phyloP scores from a whole-genome alignment of 2,329 filamentous ascomycete genomes.

The Aspergillus tamarii region DNA sequence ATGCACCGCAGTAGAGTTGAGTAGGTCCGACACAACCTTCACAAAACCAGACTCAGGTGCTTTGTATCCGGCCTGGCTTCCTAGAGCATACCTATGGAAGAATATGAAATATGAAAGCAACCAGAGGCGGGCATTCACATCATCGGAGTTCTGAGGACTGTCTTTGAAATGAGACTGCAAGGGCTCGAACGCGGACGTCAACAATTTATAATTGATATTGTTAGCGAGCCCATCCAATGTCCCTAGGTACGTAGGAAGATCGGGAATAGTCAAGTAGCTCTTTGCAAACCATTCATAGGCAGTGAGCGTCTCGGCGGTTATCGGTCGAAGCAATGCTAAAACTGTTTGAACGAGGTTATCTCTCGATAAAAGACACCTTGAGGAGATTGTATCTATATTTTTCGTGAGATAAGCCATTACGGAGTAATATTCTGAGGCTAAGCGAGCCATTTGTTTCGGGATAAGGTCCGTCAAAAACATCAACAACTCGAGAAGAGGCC shows the following conservation, averaged over 20 bases:
- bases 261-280: conserved; percentile 51
- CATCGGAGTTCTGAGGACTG: conserved; percentile 34
- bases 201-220: conserved; percentile 55
- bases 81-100: conserved; percentile 55
- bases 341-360: conserved; percentile 37
- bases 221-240: conserved; percentile 48
- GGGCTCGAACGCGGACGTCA: conserved; percentile 43
- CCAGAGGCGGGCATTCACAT: conserved; percentile 54
- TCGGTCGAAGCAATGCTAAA: conserved; percentile 47
- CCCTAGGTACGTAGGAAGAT: conserved; percentile 42
- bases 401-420: conserved; percentile 42
- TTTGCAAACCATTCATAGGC: conserved; percentile 51
- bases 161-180: conserved; percentile 30
- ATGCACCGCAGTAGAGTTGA: conserved; percentile 59
- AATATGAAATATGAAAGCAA: conserved; percentile 64
- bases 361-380: conserved; percentile 26
- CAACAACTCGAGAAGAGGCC: conserved; percentile 39
- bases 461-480: conserved; percentile 42
- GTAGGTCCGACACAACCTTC: conserved; percentile 57
- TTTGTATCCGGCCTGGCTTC: conserved; percentile 38
- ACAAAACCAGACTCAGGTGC: conserved; percentile 59
- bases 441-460: conserved; percentile 44
- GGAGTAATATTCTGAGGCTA: conserved; percentile 44
- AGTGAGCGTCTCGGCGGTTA: conserved; percentile 47
- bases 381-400: conserved; percentile 24